These are phyloP conservation scores for Fusarium burgessii DNA, from an alignment of 2,329 filamentous ascomycete species.

Conservation along the genomic window DNA sequence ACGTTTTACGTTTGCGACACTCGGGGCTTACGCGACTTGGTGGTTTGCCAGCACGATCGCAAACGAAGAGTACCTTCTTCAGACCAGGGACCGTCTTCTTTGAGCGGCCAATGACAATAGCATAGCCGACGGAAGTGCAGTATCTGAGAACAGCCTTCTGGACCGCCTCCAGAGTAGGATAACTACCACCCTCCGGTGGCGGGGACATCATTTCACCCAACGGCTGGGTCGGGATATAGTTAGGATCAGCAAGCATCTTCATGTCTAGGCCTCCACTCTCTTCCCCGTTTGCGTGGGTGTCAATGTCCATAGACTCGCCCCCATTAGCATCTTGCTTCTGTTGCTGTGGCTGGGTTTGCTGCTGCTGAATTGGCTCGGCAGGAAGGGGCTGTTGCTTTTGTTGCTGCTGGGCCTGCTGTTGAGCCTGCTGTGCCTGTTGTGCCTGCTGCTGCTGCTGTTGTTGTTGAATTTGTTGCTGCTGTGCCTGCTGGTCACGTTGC, in stretches of 20 bases:
- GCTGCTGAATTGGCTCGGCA: constrained; percentile 45
- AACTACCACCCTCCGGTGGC: constrained; percentile 73
- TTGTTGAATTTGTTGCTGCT: constrained; percentile 45
- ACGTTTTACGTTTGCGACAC: constrained; percentile 73
- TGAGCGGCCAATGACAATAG: constrained; percentile 75
- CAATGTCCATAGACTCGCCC: constrained; percentile 66
- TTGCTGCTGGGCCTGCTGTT: constrained; percentile 47
- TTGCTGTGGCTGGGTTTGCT: constrained; percentile 52
- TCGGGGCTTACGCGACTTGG: constrained; percentile 72
- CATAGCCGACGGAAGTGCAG: constrained; percentile 75
- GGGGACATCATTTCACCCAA: constrained; percentile 72
- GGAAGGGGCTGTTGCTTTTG: constrained; percentile 51
- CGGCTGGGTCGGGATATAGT: constrained; percentile 65
- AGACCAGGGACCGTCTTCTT: constrained; percentile 76
- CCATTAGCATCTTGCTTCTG: constrained; percentile 58
- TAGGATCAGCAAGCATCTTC: constrained; percentile 62
- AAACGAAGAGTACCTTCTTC: constrained; percentile 76
- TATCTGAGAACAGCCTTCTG: constrained; percentile 74
- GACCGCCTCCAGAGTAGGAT: constrained; percentile 72
- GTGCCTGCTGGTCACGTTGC: constrained; percentile 44
- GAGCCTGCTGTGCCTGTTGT: constrained; percentile 21
- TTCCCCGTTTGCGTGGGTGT: constrained; percentile 62
- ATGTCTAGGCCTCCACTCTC: constrained; percentile 59
- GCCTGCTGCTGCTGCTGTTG: constrained; percentile 46
- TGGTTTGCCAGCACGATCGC: constrained; percentile 73